Percentiles rank a stretch among this genome's conserved stretches.
Evolutionary conservation across 129 eudicot genomes (phyloP).

Genomic region (Artemisia argyi): DNA sequence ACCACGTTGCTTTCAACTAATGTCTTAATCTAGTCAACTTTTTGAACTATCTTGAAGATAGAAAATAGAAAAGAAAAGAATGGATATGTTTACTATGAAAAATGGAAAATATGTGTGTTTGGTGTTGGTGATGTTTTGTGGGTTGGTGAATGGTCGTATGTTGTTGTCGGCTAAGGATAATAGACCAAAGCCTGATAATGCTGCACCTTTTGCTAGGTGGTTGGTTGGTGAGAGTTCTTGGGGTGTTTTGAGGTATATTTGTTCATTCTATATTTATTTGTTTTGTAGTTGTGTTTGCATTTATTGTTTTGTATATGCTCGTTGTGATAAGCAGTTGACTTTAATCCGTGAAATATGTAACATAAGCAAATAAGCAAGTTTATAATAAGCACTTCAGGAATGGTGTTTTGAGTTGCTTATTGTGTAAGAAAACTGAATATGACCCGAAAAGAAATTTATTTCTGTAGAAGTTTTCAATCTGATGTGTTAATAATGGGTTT

Average conservation of each 20-base stretch:
- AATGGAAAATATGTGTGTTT: constrained; percentile 13
- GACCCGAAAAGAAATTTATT: no score
- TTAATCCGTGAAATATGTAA: no score
- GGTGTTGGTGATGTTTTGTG: constrained; percentile 36
- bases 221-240: constrained; percentile 79
- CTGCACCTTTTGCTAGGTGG: constrained; percentile 89
- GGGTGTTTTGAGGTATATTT: constrained; percentile 75
- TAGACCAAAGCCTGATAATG: constrained; percentile 54
- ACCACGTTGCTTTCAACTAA: background rate
- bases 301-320: background rate
- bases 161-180: constrained; percentile 31
- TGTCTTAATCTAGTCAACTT: constrained; percentile 27
- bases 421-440: no score
- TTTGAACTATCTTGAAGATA: no score
- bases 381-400: no score
- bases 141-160: constrained; percentile 47
- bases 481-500: no score
- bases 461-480: no score
- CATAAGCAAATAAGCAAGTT: no score
- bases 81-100: constrained; percentile 16
- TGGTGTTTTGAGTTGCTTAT: no score
- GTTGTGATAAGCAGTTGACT: background rate
- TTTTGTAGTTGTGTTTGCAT: background rate
- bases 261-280: constrained; percentile 1
- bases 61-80: background rate